Conservation (phyloP, 1,284 basidiomycete species). For the Trametes versicolor region DNA sequence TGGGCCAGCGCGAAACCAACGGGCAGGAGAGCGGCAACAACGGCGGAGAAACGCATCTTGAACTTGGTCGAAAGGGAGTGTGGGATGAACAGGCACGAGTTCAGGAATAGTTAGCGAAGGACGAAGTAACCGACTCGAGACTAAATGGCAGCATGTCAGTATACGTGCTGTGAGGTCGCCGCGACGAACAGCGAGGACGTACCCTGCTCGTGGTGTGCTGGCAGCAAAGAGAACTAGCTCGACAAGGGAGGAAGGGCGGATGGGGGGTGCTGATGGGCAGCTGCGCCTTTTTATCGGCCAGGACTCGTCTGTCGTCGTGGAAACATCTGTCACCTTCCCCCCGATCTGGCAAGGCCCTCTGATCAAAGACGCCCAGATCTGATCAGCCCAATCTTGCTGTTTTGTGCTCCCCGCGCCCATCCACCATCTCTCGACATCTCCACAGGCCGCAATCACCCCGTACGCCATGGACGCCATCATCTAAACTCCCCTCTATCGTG, state of each 20-base stretch:
- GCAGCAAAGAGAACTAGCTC: conserved; percentile 42
- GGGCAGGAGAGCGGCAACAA: conserved; percentile 53
- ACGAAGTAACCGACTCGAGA: conserved; percentile 47
- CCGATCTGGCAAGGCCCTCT: conserved; percentile 62
- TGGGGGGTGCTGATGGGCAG: conserved; percentile 24
- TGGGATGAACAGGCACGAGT: conserved; percentile 33
- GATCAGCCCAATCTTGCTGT: conserved; percentile 4
- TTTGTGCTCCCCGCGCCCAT: not conserved
- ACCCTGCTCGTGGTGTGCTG: conserved; percentile 49
- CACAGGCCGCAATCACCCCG: not conserved
- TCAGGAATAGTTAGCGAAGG: conserved; percentile 39
- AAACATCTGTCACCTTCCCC: conserved; percentile 67
- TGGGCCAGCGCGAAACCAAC: conserved; percentile 52
- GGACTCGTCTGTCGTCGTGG: conserved; percentile 63
- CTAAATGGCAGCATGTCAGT: conserved; percentile 26
- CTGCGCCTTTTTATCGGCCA: conserved; percentile 22
- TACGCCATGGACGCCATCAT: conserved; percentile 1
- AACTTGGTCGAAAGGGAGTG: conserved; percentile 32
- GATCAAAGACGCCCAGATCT: conserved; percentile 49
- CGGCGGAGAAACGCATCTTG: conserved; percentile 63
- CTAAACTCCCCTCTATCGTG: not conserved
- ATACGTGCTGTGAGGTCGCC: not conserved
- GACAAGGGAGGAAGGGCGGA: conserved; percentile 36
- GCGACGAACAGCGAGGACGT: conserved; percentile 26
- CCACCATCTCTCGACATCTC: not conserved